Evolutionary conservation across 495 filamentous ascomycete genomes (phyloP), one percentile per base, ranked within the genome.

Genomic region (Amphirosellinia nigrospora): DNA sequence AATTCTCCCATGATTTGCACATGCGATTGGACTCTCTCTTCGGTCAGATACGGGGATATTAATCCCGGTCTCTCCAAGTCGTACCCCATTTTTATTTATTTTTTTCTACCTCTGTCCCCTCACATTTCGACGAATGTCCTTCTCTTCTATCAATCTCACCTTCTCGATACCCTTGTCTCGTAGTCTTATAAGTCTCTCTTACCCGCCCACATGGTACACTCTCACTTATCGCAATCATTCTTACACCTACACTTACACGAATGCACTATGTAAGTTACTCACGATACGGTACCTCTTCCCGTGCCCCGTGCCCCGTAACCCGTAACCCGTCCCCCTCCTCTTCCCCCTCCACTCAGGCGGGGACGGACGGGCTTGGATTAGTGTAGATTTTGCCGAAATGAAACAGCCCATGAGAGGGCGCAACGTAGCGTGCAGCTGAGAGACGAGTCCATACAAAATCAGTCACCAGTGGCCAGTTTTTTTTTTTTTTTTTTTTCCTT

Each of bases 371-470:
- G 43, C 66, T 62, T 69, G 66, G 56, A 58, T 69, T 69, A 61
- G 58, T 61, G 58, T 61, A 45, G 66, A 69, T 69, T 66, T 66
- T 66, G 66, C 66, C 66, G 66, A 69, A 69, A 69, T 69, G 66
- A 69, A 56, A 53, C 66, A 59, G 66, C 66, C 56, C 66, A 69
- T 69, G 43, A 69, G 66, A 69, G 53, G 30, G 66, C 66, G 66
- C 66, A 69, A 69, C 66, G 66, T 62, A 69, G 66, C 66, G 66
- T 62, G 66, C 43, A 69, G 66, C 66, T 69, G 66, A 69, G 66
- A 69, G 66, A 56, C 66, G 34, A 61, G 56, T 28, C 55, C 66
- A 61, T 36, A 68, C 53, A 46, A 46, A 46, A 59, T 50, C 41
- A 43, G 53, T 52, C 59, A 59, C 71, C 68, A 66, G 65, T 58